These are phyloP conservation scores for Theobroma cacao DNA, from an alignment of 345 rosid genomes.

Conservation along the genomic window DNA sequence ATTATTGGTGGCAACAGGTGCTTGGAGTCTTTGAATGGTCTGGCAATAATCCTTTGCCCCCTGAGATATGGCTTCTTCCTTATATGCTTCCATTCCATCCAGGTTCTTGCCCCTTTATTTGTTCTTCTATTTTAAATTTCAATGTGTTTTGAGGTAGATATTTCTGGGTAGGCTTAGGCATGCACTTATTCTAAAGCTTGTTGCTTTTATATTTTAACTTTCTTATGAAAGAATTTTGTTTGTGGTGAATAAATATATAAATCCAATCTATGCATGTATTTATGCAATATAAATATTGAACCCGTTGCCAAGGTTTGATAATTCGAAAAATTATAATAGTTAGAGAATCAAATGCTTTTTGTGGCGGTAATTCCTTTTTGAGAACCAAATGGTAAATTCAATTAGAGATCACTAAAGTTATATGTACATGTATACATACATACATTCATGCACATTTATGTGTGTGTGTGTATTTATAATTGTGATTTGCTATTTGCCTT, in stretches of 20 bases:
- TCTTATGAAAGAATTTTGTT: neutral
- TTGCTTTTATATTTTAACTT: neutral
- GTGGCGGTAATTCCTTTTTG: neutral
- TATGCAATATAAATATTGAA: neutral
- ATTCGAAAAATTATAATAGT: neutral
- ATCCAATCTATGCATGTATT: neutral
- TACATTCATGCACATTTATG: neutral
- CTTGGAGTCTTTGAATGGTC: constrained; percentile 96
- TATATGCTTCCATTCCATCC: constrained; percentile 83
- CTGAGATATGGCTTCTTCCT: constrained; percentile 98
- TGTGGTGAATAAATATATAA: neutral
- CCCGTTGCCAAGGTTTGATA: neutral
- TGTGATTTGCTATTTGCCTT: neutral
- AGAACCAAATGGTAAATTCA: neutral
- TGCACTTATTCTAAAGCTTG: neutral
- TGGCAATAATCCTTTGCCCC: constrained; percentile 96
- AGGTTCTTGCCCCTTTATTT: constrained; percentile 46
- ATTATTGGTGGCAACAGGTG: constrained; percentile 48
- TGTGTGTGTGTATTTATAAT: too few relatives aligned
- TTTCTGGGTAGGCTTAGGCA: neutral
- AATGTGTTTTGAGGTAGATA: neutral
- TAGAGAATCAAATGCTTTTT: neutral
- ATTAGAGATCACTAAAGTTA: too few relatives aligned
- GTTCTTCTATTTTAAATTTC: neutral
- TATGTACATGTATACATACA: too few relatives aligned